Conservation (phyloP, 805 yeast genomes). For the Candida pseudoglaebosa region DNA sequence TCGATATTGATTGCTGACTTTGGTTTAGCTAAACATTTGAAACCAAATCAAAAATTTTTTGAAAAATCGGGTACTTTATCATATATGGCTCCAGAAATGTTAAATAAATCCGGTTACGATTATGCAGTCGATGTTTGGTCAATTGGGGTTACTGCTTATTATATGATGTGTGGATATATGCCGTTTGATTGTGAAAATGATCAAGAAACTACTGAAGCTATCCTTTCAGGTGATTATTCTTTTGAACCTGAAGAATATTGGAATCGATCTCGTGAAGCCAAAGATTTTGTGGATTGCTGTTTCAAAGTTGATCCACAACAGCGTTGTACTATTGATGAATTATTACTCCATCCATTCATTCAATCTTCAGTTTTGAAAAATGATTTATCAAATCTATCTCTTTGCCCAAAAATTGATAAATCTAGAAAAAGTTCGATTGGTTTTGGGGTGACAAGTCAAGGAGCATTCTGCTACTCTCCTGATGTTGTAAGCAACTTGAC, state of each 20-base stretch:
- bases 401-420: neutral
- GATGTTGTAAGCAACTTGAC: constrained; percentile 22
- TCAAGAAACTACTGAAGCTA: constrained; percentile 63
- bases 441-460: constrained; percentile 16
- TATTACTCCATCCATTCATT: constrained; percentile 43
- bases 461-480: constrained; percentile 26
- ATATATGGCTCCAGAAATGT: constrained; percentile 69
- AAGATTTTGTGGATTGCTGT: constrained; percentile 55
- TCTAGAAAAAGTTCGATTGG: constrained; percentile 5
- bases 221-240: constrained; percentile 51
- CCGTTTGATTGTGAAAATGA: constrained; percentile 76
- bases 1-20: constrained; percentile 55
- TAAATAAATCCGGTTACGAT: constrained; percentile 52
- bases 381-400: neutral
- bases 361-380: constrained; percentile 1
- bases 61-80: constrained; percentile 68
- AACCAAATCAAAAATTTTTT: constrained; percentile 26
- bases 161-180: constrained; percentile 68
- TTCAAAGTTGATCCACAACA: constrained; percentile 41
- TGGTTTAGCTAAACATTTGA: constrained; percentile 55
- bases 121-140: constrained; percentile 72
- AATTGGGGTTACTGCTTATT: constrained; percentile 66
- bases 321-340: constrained; percentile 45
- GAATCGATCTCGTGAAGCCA: constrained; percentile 48
- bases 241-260: constrained; percentile 62